Evolutionary conservation across 1,284 basidiomycete species (phyloP).

Genomic region (Moesziomyces parantarcticus): DNA sequence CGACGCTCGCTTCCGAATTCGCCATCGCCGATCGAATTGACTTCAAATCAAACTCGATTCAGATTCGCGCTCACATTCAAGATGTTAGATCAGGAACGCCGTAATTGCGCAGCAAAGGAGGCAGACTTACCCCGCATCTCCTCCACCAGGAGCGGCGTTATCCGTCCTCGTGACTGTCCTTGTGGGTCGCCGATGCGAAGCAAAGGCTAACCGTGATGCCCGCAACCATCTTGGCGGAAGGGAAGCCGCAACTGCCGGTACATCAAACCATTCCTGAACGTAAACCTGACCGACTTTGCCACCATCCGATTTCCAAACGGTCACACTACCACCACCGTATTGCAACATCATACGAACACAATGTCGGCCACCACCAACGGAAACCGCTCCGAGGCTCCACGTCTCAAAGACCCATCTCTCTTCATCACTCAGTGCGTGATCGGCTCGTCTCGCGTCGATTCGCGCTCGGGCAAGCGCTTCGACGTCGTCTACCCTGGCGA

Average conservation of each 20-base stretch:
- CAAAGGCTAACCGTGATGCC: background rate
- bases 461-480: constrained; percentile 28
- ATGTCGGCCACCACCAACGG: constrained; percentile 16
- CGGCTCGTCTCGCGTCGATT: constrained; percentile 22
- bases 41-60: background rate
- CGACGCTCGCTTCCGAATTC: constrained; percentile 24
- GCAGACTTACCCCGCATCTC: constrained; percentile 8
- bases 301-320: no score
- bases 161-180: constrained; percentile 1
- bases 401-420: constrained; percentile 32
- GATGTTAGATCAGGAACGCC: background rate
- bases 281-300: no score
- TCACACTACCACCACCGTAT: no score
- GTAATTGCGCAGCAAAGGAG: constrained; percentile 9
- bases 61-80: background rate
- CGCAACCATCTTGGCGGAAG: background rate
- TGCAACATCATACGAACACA: no score
- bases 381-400: constrained; percentile 16
- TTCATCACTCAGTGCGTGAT: constrained; percentile 34
- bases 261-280: no score
- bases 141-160: background rate
- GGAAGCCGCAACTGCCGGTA: background rate
- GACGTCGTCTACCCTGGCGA: constrained; percentile 32
- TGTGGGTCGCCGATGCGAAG: background rate
- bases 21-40: constrained; percentile 3